Base-by-base conservation (phyloP, 495 filamentous ascomycete genomes). In the Cairneyella variabilis region DNA sequence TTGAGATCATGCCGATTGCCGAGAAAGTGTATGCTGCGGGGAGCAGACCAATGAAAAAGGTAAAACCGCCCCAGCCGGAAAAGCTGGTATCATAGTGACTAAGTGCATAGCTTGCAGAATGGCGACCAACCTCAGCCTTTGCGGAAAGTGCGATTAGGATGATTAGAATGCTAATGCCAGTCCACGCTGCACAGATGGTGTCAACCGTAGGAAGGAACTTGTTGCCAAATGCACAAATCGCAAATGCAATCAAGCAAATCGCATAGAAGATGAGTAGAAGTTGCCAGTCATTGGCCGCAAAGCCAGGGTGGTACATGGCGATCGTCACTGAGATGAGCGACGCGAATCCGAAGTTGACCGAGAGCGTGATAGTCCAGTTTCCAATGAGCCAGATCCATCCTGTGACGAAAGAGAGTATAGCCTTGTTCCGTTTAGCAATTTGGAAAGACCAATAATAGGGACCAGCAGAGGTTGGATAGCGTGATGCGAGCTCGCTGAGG, bases 21-120 rank as follows among this genome's bases (percentile, higher is more conserved):
- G 69, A 74, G 60, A 78, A 77, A 36, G 69, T 72, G 58, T 76
- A 78, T 17, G 75, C 73, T 6, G 71, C 66, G n/a, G 74, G 75
- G 3, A 78, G 65, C 6, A 78, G 65, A 14, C 75, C 74, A 54
- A 78, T 76, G 63, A 77, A 78, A 58, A 77, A 77, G 8, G 71
- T 73, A 36, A 63, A 63, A 12, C 57, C 57, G 16, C 60, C 60
- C 58, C 73, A 78, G 44, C 74, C 74, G n/a, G 58, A 34, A 17
- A 62, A 36, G 43, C 71, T 62, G 34, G 58, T 69, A 20, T 68
- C 71, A 40, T 75, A 78, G 53, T 74, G 65, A 8, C 69, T 61
- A 0, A 78, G 60, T 2, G 74, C 65, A 34, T 72, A 76, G 14
- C 66, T 51, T 14, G 69, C 70, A 27, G 61, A 65, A 56, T 78